Base-by-base conservation (phyloP, 768 basidiomycete genomes). In the Pisolithus microcarpus region DNA sequence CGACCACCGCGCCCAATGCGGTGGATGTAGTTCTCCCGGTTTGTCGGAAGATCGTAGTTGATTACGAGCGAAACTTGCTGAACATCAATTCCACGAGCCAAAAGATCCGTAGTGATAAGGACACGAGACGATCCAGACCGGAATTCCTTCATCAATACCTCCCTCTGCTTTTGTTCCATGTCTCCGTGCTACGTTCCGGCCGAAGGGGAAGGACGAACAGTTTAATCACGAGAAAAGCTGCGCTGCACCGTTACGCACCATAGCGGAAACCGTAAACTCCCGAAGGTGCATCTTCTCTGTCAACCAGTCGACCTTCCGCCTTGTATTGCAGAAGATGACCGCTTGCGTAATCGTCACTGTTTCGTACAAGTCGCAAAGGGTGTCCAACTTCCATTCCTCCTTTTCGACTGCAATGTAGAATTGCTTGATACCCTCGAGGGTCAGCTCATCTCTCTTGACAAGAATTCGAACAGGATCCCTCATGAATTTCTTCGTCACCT, bases 401-500 rank as follows among this genome's bases (percentile, higher is more conserved):
- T 97, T 97, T 73, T 98, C 95, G 53, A 98, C 95, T 46, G 95
- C 95, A 62, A 98, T 94, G 73, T 94, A 98, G 75, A 95, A 96
- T 70, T 96, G 93, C 75, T 93, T 92, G 80, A 96, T 96, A 86
- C 93, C 95, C 71, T 99, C 95, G 49, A 99, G 85, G 28, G 95
- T 98, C 69, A 98, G 71, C 72, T 99, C 95, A 66, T 98, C 95
- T 58, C 89, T 79, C 84, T 99, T 99, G 74, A 99, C 95, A 58
- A 98, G 85, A 67, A 99, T 97, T 49, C 93, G 77, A 70, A 97
- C 83, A 48, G 92, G 91, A 59, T 95, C 91, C 54, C 91, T 87
- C 96, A 98, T 98, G 75, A 99, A 98, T 74, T 97, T 97, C 72
- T 93, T 95, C 62, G 96, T 94, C 65, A 99, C 91, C 70, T 98